Conservation (phyloP, 1,139 yeast species). For the Zhuliangozyma parablackwelliae region DNA sequence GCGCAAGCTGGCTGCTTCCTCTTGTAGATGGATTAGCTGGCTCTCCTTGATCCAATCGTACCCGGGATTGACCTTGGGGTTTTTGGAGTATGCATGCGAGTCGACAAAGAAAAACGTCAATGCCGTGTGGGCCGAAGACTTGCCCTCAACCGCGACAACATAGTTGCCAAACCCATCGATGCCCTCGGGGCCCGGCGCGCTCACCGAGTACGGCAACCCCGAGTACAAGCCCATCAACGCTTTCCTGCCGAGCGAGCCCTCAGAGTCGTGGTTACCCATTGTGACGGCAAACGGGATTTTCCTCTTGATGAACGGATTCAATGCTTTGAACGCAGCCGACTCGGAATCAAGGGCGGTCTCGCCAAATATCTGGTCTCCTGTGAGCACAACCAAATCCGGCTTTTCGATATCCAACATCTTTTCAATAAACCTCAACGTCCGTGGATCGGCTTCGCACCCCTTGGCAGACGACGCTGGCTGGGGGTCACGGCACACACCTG, state of each 20-base stretch:
- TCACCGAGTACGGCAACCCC: constrained; percentile 62
- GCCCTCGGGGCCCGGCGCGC: constrained; percentile 58
- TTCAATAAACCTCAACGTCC: constrained; percentile 60
- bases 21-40: constrained; percentile 60
- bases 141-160: constrained; percentile 46
- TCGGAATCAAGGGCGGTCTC: constrained; percentile 70
- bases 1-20: constrained; percentile 15
- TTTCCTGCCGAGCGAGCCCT: constrained; percentile 60
- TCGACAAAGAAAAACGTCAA: constrained; percentile 73
- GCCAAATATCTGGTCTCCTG: constrained; percentile 86
- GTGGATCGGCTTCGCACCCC: constrained; percentile 69
- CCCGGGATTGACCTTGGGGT: constrained; percentile 65
- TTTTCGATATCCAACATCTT: constrained; percentile 62
- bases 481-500: constrained; percentile 72
- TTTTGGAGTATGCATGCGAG: constrained; percentile 67
- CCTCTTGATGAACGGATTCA: constrained; percentile 63
- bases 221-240: constrained; percentile 56
- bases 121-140: constrained; percentile 39
- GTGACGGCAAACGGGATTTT: constrained; percentile 77
- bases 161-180: constrained; percentile 82
- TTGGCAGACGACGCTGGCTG: constrained; percentile 41
- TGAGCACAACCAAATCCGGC: constrained; percentile 77
- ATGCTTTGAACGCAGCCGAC: constrained; percentile 70
- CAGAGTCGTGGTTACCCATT: constrained; percentile 64
- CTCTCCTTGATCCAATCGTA: constrained; percentile 81